Conservation (phyloP, 2,329 filamentous ascomycete species). For the Pestalotiopsis sp. region DNA sequence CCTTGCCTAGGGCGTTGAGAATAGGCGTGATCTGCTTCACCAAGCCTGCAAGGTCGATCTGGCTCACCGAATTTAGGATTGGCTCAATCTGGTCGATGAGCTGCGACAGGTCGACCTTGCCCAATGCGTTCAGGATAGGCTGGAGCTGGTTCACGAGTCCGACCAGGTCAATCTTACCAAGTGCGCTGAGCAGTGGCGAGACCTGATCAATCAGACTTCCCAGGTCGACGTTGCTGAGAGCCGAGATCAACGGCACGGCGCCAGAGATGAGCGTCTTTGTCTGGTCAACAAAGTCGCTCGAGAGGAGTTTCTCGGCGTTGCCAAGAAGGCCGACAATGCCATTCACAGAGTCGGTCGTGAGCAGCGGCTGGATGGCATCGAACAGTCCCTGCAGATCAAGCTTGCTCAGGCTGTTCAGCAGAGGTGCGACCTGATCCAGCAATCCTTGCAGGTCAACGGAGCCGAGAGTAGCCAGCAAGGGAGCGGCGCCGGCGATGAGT, state of each 20-base stretch:
- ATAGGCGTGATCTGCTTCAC: conserved; percentile 35
- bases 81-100: conserved; percentile 24
- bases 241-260: conserved; percentile 27
- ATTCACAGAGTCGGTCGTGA: conserved; percentile 31
- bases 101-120: conserved; percentile 24
- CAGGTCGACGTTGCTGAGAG: conserved; percentile 25
- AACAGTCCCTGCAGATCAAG: conserved; percentile 21
- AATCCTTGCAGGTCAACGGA: conserved; percentile 29
- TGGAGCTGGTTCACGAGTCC: conserved; percentile 35
- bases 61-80: conserved; percentile 24
- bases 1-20: conserved; percentile 28
- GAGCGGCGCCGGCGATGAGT: conserved; percentile 25
- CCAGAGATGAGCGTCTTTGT: conserved; percentile 27
- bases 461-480: conserved; percentile 19
- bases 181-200: conserved; percentile 12
- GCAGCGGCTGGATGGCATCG: conserved; percentile 29
- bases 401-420: conserved; percentile 30
- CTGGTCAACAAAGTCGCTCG: conserved; percentile 23
- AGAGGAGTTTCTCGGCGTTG: conserved; percentile 29
- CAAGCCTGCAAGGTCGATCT: conserved; percentile 36
- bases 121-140: conserved; percentile 28
- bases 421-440: conserved; percentile 26
- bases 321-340: conserved; percentile 28
- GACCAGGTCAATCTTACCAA: conserved; percentile 32
- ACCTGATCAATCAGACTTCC: conserved; percentile 26